Conservation (phyloP, 495 filamentous ascomycete species). For the Tuber magnatum region DNA sequence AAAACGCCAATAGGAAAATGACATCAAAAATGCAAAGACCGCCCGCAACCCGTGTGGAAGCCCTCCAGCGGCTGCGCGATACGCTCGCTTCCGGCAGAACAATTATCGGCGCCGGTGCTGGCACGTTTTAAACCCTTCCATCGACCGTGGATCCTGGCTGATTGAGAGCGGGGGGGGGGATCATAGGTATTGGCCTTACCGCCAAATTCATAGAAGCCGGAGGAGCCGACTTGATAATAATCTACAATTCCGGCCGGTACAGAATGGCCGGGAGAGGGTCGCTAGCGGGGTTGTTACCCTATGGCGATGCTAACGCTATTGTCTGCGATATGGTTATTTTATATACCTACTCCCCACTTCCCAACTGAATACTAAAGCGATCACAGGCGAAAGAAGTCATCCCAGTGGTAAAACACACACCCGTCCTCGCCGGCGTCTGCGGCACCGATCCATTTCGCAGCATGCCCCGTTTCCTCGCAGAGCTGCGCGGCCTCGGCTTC, state of each 20-base stretch:
- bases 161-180: not conserved
- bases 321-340: constrained; percentile 56
- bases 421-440: constrained; percentile 61
- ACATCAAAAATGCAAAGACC: not conserved
- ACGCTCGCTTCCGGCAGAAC: constrained; percentile 50
- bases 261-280: constrained; percentile 66
- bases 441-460: constrained; percentile 59
- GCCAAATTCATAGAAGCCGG: constrained; percentile 63
- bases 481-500: constrained; percentile 56
- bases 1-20: not conserved
- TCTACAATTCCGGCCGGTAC: constrained; percentile 68
- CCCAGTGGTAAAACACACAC: constrained; percentile 53
- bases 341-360: constrained; percentile 26
- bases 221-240: constrained; percentile 60
- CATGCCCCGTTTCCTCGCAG: constrained; percentile 52
- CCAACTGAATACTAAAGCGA: not conserved
- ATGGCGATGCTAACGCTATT: constrained; percentile 63
- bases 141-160: not conserved
- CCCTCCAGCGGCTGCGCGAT: constrained; percentile 51
- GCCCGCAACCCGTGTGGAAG: constrained; percentile 47
- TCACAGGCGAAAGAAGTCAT: constrained; percentile 52
- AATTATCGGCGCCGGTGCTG: constrained; percentile 63
- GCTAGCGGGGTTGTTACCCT: constrained; percentile 65
- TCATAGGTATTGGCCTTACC: constrained; percentile 57
- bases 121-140: constrained; percentile 38